Evolutionary conservation across 1,284 basidiomycete species (phyloP), one percentile per base, ranked within the genome.

Genomic region (Macrocystidia cucumis): DNA sequence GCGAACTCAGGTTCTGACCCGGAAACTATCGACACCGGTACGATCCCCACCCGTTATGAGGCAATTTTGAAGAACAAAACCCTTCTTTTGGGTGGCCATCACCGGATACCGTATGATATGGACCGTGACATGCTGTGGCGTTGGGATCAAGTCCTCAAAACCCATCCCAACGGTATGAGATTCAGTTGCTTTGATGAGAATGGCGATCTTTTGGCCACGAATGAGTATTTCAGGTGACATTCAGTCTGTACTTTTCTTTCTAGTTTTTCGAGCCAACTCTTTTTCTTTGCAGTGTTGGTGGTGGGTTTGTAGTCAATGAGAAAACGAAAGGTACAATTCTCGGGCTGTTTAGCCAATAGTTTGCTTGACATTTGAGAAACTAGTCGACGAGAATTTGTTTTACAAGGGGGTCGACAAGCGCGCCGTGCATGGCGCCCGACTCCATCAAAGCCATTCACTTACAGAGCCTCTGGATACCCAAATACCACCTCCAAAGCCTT

Each of bases 331-430:
- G 84, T 76, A 35, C 2, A 23, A 16, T 30, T 22, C n/a, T n/a
- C n/a, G n/a, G n/a, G n/a, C n/a, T n/a, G n/a, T n/a, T n/a, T n/a
- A n/a, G n/a, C 17, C 8, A 2, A 8, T 24, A 17, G n/a, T 34
- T 19, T 21, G 34, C 6, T 35, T 25, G 33, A 25, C n/a, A n/a
- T n/a, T n/a, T n/a, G n/a, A n/a, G n/a, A n/a, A n/a, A n/a, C 9
- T 55, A 87, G 80, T 87, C 47, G 83, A 91, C 50, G 93, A 98
- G 62, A 97, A 98, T 56, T 57, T 97, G 44, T 97, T 91, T 57
- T 97, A 97, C 70, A 91, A 91, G 56, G 81, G 89, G n/a, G 86
- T 93, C n/a, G 77, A 91, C 52, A 88, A 91, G 54, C 64, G 67
- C 32, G 68, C 70, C 8, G 92, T 93, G 4, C 81, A 85, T 36